phyloP scores from a whole-genome alignment of 495 filamentous ascomycete genomes.

The Friedmanniomyces endolithicus region DNA sequence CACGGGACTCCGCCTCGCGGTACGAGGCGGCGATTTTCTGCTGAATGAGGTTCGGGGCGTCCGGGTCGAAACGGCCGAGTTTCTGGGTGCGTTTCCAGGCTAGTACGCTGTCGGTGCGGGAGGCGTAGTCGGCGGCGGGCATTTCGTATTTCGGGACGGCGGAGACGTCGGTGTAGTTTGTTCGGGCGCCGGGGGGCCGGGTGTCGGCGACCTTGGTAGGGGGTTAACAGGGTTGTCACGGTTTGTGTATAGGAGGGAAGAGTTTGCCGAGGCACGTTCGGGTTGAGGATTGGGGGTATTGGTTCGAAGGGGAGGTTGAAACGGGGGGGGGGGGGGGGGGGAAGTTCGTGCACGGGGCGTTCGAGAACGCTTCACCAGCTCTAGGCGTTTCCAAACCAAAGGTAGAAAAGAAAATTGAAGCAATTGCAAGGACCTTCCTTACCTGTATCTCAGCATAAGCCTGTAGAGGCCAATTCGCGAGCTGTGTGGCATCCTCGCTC shows the following conservation, averaged over 20 bases:
- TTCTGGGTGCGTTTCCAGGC: slow-evolving; percentile 89
- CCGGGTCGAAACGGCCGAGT: slow-evolving; percentile 87
- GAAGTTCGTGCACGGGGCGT: no score
- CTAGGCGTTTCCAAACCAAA: not conserved
- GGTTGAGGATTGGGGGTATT: no score
- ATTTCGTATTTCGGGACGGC: slow-evolving; percentile 78
- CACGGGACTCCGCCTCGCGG: slow-evolving; percentile 51
- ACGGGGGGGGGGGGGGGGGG: no score
- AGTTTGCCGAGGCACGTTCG: no score
- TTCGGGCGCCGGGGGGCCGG: slow-evolving; percentile 54
- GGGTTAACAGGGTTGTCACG: slow-evolving; percentile 5
- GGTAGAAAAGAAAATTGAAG: not conserved
- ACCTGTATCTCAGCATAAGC: slow-evolving; percentile 68
- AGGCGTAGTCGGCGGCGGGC: slow-evolving; percentile 68
- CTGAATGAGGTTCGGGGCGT: slow-evolving; percentile 50
- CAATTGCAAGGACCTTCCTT: no score
- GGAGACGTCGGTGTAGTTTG: slow-evolving; percentile 66
- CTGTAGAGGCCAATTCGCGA: slow-evolving; percentile 51
- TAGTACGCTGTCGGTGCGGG: slow-evolving; percentile 71
- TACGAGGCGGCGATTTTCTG: slow-evolving; percentile 54
- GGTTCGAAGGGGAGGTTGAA: no score
- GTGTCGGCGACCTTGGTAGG: slow-evolving; percentile 59
- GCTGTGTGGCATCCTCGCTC: slow-evolving; percentile 53
- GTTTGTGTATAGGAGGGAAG: no score
- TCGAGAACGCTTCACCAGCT: not conserved